A percentile compares a stretch with the other conserved stretches of the same genome.
phyloP scores from a whole-genome alignment of 441 rosid species.

The Omphalea diandra region DNA sequence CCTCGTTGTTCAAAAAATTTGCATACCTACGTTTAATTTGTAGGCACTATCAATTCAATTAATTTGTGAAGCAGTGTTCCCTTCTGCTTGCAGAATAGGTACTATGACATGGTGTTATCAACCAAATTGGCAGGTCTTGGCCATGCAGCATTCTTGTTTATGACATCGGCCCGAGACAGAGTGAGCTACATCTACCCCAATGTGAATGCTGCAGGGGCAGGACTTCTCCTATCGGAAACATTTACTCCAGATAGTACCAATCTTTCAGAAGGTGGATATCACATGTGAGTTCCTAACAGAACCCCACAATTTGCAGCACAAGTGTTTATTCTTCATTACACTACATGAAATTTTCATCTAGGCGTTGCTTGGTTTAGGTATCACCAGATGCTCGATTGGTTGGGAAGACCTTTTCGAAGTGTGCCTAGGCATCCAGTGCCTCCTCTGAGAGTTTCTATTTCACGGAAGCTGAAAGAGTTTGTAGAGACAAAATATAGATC shows the following conservation, averaged over 20 bases:
- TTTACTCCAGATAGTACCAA: constrained; percentile 59
- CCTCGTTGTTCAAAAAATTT: too few relatives aligned
- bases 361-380: constrained; percentile 52
- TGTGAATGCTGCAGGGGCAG: constrained; percentile 96
- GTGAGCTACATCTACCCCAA: constrained; percentile 89
- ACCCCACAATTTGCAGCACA: neutral
- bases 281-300: constrained; percentile 51
- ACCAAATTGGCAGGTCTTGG: constrained; percentile 91
- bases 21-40: constrained; percentile 6
- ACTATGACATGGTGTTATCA: constrained; percentile 87
- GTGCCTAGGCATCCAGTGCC: constrained; percentile 69
- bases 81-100: constrained; percentile 59
- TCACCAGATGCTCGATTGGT: constrained; percentile 77
- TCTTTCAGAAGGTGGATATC: constrained; percentile 74
- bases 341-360: neutral
- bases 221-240: constrained; percentile 69
- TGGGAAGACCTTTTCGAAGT: constrained; percentile 74
- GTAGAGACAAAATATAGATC: constrained; percentile 66
- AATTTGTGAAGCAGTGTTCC: neutral
- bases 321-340: too few relatives aligned
- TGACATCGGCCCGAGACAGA: constrained; percentile 83
- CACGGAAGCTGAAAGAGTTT: constrained; percentile 73
- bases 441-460: constrained; percentile 72
- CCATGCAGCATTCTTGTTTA: constrained; percentile 82
- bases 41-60: constrained; percentile 13